phyloP scores from a whole-genome alignment of 2,329 filamentous ascomycete species.

The Microcyclospora tardicrescens region DNA sequence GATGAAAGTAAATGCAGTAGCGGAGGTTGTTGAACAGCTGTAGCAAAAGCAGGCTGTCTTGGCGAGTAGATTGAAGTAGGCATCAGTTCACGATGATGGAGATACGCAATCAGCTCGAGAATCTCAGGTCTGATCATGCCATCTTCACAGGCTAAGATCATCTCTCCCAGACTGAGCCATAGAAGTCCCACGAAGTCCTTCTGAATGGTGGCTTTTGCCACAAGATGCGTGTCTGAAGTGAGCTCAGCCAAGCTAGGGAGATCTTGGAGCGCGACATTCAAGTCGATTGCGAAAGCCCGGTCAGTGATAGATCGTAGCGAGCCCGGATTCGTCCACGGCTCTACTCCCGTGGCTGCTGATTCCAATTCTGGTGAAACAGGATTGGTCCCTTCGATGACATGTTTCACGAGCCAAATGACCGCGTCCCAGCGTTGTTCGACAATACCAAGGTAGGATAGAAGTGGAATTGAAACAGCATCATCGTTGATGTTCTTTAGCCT shows the following conservation, averaged over 20 bases:
- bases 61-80: slow-evolving; percentile 33
- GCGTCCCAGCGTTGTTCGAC: slow-evolving; percentile 30
- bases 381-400: slow-evolving; percentile 24
- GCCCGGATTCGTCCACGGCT: neutral
- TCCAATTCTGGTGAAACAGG: neutral
- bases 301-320: neutral
- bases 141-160: slow-evolving; percentile 27
- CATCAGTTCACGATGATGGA: slow-evolving; percentile 36
- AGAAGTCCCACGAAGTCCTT: slow-evolving; percentile 31
- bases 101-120: slow-evolving; percentile 34
- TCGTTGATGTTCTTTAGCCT: neutral
- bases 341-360: neutral
- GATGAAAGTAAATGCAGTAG: slow-evolving; percentile 33
- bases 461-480: neutral
- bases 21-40: slow-evolving; percentile 34
- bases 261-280: neutral
- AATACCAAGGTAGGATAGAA: slow-evolving; percentile 29
- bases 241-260: neutral
- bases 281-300: neutral
- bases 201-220: slow-evolving; percentile 10
- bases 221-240: slow-evolving; percentile 11
- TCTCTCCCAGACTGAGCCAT: slow-evolving; percentile 33
- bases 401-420: slow-evolving; percentile 34
- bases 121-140: slow-evolving; percentile 29
- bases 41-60: slow-evolving; percentile 20